Evolutionary conservation across 2,329 filamentous ascomycete species (phyloP).

Genomic region (Colletotrichum acutatum): DNA sequence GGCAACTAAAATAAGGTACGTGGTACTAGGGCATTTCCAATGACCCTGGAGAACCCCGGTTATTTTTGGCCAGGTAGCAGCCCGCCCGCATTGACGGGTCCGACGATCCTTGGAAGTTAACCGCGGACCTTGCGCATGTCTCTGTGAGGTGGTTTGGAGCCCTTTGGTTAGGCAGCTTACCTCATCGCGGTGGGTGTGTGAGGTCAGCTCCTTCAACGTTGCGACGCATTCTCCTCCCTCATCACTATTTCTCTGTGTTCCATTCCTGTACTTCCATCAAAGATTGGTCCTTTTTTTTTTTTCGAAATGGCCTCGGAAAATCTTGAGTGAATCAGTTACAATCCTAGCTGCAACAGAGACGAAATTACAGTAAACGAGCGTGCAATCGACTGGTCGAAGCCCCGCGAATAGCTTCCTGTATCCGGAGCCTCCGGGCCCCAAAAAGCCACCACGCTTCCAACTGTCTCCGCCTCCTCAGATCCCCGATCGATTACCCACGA

Average conservation of each 20-base stretch:
- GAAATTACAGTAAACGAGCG: background rate
- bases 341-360: background rate
- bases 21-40: background rate
- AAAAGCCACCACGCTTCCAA: background rate
- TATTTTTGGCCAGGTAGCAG: background rate
- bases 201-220: conserved; percentile 18
- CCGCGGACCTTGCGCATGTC: conserved; percentile 10
- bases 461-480: background rate
- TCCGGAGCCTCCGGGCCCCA: conserved; percentile 23
- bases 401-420: conserved; percentile 15
- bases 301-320: conserved; percentile 18
- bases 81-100: conserved; percentile 7
- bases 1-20: background rate
- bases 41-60: background rate
- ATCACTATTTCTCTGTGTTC: background rate
- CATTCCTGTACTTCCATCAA: background rate
- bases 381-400: conserved; percentile 1
- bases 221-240: conserved; percentile 10
- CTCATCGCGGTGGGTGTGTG: conserved; percentile 25
- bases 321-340: conserved; percentile 2
- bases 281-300: background rate
- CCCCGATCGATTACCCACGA: conserved; percentile 41
- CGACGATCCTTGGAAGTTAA: conserved; percentile 16
- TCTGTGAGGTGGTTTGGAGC: background rate
- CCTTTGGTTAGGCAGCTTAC: conserved; percentile 23